Base-by-base conservation (phyloP, 2,329 filamentous ascomycete species). In the Aureobasidium sp. region DNA sequence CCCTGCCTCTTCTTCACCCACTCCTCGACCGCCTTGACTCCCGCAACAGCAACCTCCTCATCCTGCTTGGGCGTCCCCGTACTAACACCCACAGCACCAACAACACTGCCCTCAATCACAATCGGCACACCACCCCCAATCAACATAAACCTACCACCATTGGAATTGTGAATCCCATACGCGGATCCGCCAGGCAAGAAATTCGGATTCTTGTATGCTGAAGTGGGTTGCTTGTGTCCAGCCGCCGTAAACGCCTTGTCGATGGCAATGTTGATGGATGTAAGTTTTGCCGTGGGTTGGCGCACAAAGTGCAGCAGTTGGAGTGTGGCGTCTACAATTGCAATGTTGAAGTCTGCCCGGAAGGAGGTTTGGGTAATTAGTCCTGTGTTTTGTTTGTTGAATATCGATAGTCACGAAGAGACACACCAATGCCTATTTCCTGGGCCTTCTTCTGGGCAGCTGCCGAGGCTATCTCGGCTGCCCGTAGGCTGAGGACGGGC, bases 201-300 rank as follows among this genome's bases (percentile, higher is more conserved):
- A 22, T 82, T 80, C 44, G 73, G 75, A 64, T 82, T 81, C 62
- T 80, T 80, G 70, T 83, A 84, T 2, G 74, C 72, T 24, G 77
- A 76, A 0, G 81, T 83, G 0, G 80, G 79, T 5, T 75, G 71
- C 22, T 76, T 73, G 70, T 83, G 81, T 17, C 81, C 81, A 1
- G 81, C 79, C 3, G 81, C 81, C 2, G 81, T 84, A 68, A 82
- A 83, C 17, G 81, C 81, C 65, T 83, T 82, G 53, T 87, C 84
- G 15, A 89, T 87, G 0, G 84, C 81, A 69, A 87, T 81, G 70
- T 83, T 82, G 65, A 86, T 81, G 4, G 82, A 77, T n/a, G 78
- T 80, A 15, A 79, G 66, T 65, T 80, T 80, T 22, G 78, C 77
- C 62, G 71, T 73, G 65, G 78, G 77, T 76, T 79, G 79, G 66